Percentiles rank a stretch among this genome's conserved stretches.
Conservation (phyloP, 305 asterid species). For the Ruellia speciosa region DNA sequence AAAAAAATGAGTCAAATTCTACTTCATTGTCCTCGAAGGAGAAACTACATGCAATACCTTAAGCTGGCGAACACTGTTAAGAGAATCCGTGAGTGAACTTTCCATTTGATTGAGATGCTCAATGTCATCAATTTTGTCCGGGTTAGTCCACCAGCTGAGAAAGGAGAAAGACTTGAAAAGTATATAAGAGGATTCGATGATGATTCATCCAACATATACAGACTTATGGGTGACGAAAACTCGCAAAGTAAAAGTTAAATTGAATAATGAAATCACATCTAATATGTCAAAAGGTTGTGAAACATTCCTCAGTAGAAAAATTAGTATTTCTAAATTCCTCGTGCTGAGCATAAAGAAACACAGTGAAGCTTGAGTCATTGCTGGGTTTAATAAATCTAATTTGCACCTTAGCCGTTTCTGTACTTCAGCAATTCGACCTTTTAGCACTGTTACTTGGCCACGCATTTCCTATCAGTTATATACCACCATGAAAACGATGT, state of each 20-base stretch:
- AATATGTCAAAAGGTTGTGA: too few relatives aligned
- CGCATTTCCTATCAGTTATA: conserved; percentile 52
- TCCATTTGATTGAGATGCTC: conserved; percentile 57
- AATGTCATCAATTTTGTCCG: conserved; percentile 42
- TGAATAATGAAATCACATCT: too few relatives aligned
- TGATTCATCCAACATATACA: not conserved
- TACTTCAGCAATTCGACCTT: conserved; percentile 40
- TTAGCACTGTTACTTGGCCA: conserved; percentile 45
- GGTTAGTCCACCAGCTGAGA: conserved; percentile 54
- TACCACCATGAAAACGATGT: conserved; percentile 12
- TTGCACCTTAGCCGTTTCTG: conserved; percentile 47
- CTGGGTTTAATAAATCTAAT: conserved; percentile 13
- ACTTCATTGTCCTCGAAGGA: not conserved
- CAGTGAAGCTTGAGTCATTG: not conserved
- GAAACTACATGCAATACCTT: conserved; percentile 28
- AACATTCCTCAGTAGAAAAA: too few relatives aligned
- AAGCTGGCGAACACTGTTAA: conserved; percentile 29
- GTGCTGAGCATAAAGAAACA: not conserved
- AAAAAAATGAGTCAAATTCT: too few relatives aligned
- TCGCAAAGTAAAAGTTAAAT: too few relatives aligned
- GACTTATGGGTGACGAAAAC: not conserved
- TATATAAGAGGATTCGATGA: not conserved
- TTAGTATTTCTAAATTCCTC: too few relatives aligned
- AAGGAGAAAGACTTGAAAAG: not conserved
- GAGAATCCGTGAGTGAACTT: conserved; percentile 38